Percentiles rank a stretch among this genome's conserved stretches.
Conservation (phyloP, 495 filamentous ascomycete species). For the Aspergillus avenaceus region DNA sequence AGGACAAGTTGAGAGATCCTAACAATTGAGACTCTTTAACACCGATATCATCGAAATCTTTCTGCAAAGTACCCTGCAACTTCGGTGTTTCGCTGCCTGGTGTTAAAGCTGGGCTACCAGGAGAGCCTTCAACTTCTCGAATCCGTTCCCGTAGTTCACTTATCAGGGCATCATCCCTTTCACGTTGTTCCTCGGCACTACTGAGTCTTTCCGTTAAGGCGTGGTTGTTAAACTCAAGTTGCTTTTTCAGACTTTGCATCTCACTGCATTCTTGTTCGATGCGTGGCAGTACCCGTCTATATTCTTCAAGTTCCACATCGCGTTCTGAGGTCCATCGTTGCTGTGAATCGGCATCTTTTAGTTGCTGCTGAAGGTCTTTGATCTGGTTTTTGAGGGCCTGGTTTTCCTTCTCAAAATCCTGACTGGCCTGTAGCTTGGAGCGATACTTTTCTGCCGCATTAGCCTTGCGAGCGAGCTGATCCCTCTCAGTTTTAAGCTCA, state of each 20-base stretch:
- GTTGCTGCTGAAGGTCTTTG: constrained; percentile 51
- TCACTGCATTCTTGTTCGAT: constrained; percentile 61
- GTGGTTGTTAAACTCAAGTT: constrained; percentile 56
- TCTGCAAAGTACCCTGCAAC: constrained; percentile 40
- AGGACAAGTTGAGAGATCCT: constrained; percentile 8
- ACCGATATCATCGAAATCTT: constrained; percentile 43
- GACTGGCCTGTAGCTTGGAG: constrained; percentile 69
- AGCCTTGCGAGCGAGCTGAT: constrained; percentile 73
- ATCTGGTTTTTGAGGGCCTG: constrained; percentile 58
- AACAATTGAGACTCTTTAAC: constrained; percentile 40
- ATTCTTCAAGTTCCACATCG: constrained; percentile 57
- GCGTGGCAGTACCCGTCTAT: constrained; percentile 50
- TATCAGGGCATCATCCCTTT: constrained; percentile 50
- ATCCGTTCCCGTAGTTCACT: constrained; percentile 51
- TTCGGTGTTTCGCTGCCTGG: constrained; percentile 38
- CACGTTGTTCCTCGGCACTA: constrained; percentile 51
- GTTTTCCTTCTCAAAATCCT: constrained; percentile 69
- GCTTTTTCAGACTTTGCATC: constrained; percentile 51
- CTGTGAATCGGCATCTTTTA: constrained; percentile 50
- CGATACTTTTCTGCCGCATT: constrained; percentile 72
- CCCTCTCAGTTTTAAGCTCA: constrained; percentile 67
- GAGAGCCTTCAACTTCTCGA: constrained; percentile 45
- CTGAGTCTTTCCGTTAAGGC: constrained; percentile 50
- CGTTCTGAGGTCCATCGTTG: constrained; percentile 42
- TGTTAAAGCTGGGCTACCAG: constrained; percentile 36